These are phyloP conservation scores for Rhizopogon roseolus DNA, from an alignment of 768 basidiomycete genomes.

Conservation along the genomic window DNA sequence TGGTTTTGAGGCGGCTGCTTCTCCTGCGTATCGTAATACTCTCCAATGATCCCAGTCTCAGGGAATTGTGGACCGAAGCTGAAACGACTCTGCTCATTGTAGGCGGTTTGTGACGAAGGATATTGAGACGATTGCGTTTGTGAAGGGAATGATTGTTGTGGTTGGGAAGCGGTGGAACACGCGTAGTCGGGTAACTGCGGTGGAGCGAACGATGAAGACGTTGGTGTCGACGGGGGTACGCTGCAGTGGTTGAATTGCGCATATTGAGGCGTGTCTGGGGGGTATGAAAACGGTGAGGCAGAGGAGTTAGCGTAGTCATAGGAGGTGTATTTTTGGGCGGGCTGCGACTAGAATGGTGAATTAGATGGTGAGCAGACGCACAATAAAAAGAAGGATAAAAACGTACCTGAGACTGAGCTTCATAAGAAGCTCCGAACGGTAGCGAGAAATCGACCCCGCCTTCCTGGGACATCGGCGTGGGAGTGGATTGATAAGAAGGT, in stretches of 20 bases:
- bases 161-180: neutral
- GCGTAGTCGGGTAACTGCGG: neutral
- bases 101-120: neutral
- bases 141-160: neutral
- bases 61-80: neutral
- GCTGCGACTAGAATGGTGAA: neutral
- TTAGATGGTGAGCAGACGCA: neutral
- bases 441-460: slow-evolving; percentile 17
- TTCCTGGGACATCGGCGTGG: slow-evolving; percentile 5
- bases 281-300: neutral
- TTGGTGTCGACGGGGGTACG: neutral
- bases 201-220: neutral
- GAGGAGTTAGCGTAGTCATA: neutral
- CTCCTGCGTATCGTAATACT: neutral
- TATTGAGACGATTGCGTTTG: neutral
- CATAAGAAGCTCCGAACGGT: slow-evolving; percentile 17
- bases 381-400: neutral
- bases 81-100: neutral
- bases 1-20: neutral
- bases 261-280: neutral
- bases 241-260: neutral
- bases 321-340: neutral
- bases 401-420: slow-evolving; percentile 7
- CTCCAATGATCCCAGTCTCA: neutral
- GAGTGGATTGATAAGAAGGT: neutral